Percentiles rank a stretch among this genome's conserved stretches.
phyloP scores from a whole-genome alignment of 2,329 filamentous ascomycete genomes.

The Paramyrothecium roridum region DNA sequence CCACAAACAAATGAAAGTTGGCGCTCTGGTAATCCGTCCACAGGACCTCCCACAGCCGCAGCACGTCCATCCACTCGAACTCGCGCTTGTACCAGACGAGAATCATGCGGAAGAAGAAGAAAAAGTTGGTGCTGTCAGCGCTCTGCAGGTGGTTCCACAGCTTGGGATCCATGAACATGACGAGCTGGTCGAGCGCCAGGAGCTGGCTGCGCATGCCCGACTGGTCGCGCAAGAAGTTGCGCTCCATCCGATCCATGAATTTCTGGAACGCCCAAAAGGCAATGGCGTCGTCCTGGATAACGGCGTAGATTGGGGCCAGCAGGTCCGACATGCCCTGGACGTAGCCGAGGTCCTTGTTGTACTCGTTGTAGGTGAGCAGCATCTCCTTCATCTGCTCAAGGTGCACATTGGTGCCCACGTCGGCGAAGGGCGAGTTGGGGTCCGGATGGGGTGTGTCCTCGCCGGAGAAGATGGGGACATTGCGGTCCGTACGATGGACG shows the following conservation, averaged over 20 bases:
- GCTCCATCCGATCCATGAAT: slow-evolving; percentile 98
- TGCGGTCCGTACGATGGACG: slow-evolving; percentile 93
- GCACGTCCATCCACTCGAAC: slow-evolving; percentile 83
- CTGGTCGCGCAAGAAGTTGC: slow-evolving; percentile 93
- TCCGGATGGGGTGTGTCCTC: slow-evolving; percentile 97
- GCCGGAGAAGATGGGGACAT: slow-evolving; percentile 90
- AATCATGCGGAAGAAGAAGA: slow-evolving; percentile 99
- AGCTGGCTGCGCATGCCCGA: slow-evolving; percentile 94
- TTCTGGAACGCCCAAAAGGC: slow-evolving; percentile 95
- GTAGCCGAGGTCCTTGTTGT: slow-evolving; percentile 92
- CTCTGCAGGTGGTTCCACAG: slow-evolving; percentile 86
- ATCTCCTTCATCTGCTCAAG: slow-evolving; percentile 99
- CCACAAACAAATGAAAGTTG: slow-evolving; percentile 92
- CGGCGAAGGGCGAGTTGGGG: slow-evolving; percentile 90
- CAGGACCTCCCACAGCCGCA: slow-evolving; percentile 85
- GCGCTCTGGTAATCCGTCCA: slow-evolving; percentile 92
- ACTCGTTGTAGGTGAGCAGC: slow-evolving; percentile 97
- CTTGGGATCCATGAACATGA: slow-evolving; percentile 94
- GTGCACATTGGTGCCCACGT: slow-evolving; percentile 92
- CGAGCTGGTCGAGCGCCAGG: slow-evolving; percentile 85
- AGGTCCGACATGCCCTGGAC: slow-evolving; percentile 99
- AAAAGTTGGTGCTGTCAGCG: slow-evolving; percentile 96
- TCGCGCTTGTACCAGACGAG: slow-evolving; percentile 99
- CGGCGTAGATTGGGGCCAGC: slow-evolving; percentile 91
- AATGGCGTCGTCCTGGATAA: slow-evolving; percentile 94